These are phyloP conservation scores for Thoreauomyces humboldtii DNA, from an alignment of 192 early-diverging fungal species.

Conservation along the genomic window DNA sequence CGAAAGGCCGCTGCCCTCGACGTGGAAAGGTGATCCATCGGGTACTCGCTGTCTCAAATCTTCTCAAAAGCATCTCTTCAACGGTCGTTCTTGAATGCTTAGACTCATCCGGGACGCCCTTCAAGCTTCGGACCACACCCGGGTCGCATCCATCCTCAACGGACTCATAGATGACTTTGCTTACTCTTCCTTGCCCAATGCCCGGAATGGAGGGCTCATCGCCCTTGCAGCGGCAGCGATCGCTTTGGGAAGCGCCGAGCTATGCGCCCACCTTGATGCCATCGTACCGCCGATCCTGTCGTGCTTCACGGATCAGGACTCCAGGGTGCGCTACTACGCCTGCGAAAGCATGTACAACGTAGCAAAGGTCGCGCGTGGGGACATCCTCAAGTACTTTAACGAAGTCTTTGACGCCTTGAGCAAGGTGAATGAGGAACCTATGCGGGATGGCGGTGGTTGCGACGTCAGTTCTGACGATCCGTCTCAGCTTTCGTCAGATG, in stretches of 20 bases:
- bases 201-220: conserved; percentile 92
- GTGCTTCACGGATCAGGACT: conserved; percentile 89
- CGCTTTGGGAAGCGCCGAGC: conserved; percentile 73
- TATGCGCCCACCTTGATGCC: conserved; percentile 55
- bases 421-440: conserved; percentile 69
- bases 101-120: conserved; percentile 39
- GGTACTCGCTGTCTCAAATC: background rate
- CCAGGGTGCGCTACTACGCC: conserved; percentile 94
- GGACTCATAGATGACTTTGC: conserved; percentile 85
- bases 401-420: conserved; percentile 96
- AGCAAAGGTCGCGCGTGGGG: conserved; percentile 87
- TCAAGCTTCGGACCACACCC: conserved; percentile 28
- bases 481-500: conserved; percentile 78
- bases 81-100: background rate
- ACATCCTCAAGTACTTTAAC: conserved; percentile 89
- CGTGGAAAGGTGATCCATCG: conserved; percentile 68
- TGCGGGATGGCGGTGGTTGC: too few species aligned
- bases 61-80: background rate
- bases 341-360: conserved; percentile 99
- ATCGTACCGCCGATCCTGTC: conserved; percentile 94
- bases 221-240: conserved; percentile 82
- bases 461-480: too few species aligned
- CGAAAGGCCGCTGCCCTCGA: conserved; percentile 88
- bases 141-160: conserved; percentile 57
- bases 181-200: conserved; percentile 79